Evolutionary conservation across 495 filamentous ascomycete species (phyloP).

Genomic region (Xylaria venustula): DNA sequence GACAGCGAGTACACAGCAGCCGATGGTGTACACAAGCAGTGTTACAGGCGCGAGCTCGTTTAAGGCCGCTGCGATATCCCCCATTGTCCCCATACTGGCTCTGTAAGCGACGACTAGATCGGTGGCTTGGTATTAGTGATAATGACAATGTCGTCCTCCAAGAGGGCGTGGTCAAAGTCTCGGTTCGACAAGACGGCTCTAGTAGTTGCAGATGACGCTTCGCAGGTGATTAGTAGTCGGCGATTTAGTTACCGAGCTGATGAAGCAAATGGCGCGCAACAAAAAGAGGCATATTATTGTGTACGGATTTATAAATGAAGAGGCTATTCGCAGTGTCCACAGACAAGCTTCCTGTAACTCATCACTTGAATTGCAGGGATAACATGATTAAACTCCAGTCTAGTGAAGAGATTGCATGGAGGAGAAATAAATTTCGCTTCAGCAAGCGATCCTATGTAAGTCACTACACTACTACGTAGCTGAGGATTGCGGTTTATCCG

Average conservation of each 20-base stretch:
- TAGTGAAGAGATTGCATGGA: too few species aligned
- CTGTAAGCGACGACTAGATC: neutral
- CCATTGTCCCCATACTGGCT: neutral
- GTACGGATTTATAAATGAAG: too few species aligned
- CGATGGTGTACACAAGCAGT: neutral
- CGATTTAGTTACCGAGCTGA: neutral
- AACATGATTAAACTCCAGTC: too few species aligned
- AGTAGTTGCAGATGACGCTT: neutral
- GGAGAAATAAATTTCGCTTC: too few species aligned
- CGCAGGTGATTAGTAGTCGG: neutral
- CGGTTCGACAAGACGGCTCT: slow-evolving; percentile 4
- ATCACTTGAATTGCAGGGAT: neutral
- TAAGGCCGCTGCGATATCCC: neutral
- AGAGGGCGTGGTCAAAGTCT: neutral
- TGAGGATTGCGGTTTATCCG: neutral
- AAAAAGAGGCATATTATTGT: neutral
- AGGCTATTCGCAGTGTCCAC: too few species aligned
- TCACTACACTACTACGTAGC: too few species aligned
- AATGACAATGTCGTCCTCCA: neutral
- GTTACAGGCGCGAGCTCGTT: neutral
- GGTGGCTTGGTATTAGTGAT: slow-evolving; percentile 1
- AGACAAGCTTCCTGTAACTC: neutral
- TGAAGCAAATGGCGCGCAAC: neutral
- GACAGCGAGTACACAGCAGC: neutral
- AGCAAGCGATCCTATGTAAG: too few species aligned